These are phyloP conservation scores for Cyclotella atomus DNA, from an alignment of 108 stramenopile species.

Conservation along the genomic window DNA sequence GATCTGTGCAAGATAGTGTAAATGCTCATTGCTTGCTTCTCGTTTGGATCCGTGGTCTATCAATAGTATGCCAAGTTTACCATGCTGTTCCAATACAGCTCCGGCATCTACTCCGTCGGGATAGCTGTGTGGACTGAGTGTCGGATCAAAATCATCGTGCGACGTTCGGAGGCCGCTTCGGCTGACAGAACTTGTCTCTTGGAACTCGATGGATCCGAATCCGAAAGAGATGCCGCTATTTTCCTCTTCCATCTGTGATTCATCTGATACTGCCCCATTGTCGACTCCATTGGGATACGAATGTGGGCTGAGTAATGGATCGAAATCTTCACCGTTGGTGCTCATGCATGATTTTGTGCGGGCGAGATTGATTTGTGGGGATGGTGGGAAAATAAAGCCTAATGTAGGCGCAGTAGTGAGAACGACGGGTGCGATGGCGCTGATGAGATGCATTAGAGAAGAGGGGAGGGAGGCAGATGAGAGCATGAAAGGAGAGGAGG, in stretches of 20 bases:
- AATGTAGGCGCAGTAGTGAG: neutral
- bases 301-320: conserved; percentile 81
- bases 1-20: conserved; percentile 71
- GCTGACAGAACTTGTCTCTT: neutral
- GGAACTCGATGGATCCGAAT: neutral
- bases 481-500: neutral
- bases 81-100: neutral
- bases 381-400: neutral
- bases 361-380: neutral
- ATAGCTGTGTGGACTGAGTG: conserved; percentile 79
- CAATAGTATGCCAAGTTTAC: conserved; percentile 78
- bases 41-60: conserved; percentile 94
- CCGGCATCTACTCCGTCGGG: conserved; percentile 62
- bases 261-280: conserved; percentile 3
- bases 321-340: conserved; percentile 44
- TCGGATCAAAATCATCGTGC: conserved; percentile 67
- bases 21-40: conserved; percentile 76
- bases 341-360: neutral
- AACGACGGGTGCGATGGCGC: neutral
- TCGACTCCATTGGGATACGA: conserved; percentile 71
- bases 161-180: neutral
- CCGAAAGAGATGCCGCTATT: neutral
- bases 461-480: neutral
- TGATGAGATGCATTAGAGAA: neutral
- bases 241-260: neutral